Percentiles rank a stretch among this genome's conserved stretches.
phyloP scores from a whole-genome alignment of 2,329 filamentous ascomycete species.

The Fusarium piperis region DNA sequence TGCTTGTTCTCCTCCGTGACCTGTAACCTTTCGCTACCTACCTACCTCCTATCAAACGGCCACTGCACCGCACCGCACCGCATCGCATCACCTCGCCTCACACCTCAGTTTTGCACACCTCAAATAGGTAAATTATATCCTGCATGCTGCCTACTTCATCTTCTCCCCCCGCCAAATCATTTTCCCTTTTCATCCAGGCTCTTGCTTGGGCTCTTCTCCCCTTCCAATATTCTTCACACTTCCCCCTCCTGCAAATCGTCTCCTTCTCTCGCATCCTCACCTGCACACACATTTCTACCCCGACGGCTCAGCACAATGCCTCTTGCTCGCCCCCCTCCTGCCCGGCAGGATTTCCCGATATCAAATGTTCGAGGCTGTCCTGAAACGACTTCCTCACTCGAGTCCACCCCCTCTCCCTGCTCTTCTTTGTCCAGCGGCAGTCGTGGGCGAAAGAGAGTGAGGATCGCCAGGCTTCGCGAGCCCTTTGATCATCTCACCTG shows the following conservation, averaged over 20 bases:
- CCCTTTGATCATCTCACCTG: constrained; percentile 19
- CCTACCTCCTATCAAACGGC: constrained; percentile 8
- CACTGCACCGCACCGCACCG: not conserved
- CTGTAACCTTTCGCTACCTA: constrained; percentile 8
- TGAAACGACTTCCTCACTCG: not conserved
- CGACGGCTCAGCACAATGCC: constrained; percentile 5
- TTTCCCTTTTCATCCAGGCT: not conserved
- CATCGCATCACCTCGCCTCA: not conserved
- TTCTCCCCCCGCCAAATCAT: not conserved
- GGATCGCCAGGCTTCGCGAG: constrained; percentile 13
- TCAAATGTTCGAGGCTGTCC: constrained; percentile 15
- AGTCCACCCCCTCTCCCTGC: not conserved
- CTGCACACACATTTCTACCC: not conserved
- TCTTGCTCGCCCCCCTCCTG: not conserved
- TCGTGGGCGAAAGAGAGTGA: constrained; percentile 2
- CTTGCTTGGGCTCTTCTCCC: not conserved
- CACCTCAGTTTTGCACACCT: not conserved
- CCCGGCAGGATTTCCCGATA: constrained; percentile 3
- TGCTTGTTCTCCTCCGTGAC: constrained; percentile 1
- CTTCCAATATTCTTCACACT: not conserved
- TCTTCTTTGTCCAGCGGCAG: not conserved
- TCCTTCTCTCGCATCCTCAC: not conserved
- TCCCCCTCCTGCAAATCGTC: not conserved
- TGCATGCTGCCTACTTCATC: constrained; percentile 3
- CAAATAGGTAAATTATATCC: not conserved